Evolutionary conservation across 176 grass and related monocot genomes (phyloP).

Genomic region (Puya raimondii): DNA sequence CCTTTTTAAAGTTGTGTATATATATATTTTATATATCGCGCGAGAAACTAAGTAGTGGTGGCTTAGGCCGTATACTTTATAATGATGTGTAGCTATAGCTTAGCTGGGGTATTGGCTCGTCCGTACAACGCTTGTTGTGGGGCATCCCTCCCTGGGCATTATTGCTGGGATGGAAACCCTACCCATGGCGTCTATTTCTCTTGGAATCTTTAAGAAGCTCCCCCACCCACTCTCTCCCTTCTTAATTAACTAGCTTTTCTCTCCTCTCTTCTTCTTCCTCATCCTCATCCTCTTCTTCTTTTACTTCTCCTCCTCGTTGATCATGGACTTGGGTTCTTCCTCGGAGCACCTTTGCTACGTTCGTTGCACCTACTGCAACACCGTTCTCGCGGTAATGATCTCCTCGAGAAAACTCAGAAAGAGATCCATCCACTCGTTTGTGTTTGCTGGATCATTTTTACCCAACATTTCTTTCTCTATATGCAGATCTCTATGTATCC

Average conservation of each 20-base stretch:
- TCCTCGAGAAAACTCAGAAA: slow-evolving; percentile 40
- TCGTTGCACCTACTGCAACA: slow-evolving; percentile 93
- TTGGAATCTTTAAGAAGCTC: slow-evolving; percentile 18
- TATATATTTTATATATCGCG: background rate
- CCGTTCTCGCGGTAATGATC: slow-evolving; percentile 74
- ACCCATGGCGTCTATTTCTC: slow-evolving; percentile 40
- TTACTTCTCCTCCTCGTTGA: slow-evolving; percentile 1
- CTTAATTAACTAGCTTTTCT: slow-evolving; percentile 1
- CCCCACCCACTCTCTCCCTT: background rate
- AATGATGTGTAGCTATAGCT: slow-evolving; percentile 7
- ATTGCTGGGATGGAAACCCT: slow-evolving; percentile 86
- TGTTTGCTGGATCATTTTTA: too few species aligned
- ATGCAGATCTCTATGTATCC: too few species aligned
- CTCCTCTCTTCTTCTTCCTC: slow-evolving; percentile 2
- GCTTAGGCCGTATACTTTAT: slow-evolving; percentile 25
- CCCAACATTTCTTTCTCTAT: too few species aligned
- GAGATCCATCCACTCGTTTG: background rate
- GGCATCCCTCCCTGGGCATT: slow-evolving; percentile 40
- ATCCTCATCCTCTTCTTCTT: slow-evolving; percentile 6
- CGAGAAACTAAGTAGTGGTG: background rate
- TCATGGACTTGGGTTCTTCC: slow-evolving; percentile 71
- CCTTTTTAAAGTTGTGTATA: background rate
- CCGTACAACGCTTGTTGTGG: slow-evolving; percentile 40
- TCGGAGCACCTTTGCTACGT: slow-evolving; percentile 80
- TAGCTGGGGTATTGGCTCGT: slow-evolving; percentile 28